Evolutionary conservation across 2,329 filamentous ascomycete species (phyloP).

Genomic region (Fonsecaea monophora): DNA sequence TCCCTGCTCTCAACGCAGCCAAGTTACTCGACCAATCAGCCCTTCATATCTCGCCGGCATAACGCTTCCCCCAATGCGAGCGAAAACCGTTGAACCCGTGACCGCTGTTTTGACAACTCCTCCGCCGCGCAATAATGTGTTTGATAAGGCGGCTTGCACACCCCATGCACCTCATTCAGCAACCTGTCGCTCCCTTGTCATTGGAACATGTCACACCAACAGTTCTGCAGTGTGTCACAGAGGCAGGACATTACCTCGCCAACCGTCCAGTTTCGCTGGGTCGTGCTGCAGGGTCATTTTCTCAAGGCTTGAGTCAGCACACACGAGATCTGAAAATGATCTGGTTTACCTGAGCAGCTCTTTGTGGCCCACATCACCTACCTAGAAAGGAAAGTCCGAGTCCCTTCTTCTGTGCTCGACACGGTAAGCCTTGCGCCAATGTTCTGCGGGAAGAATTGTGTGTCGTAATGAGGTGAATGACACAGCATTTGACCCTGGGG

Average conservation of each 20-base stretch:
- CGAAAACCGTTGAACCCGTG: background rate
- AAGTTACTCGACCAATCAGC: background rate
- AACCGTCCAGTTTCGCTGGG: background rate
- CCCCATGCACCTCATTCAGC: background rate
- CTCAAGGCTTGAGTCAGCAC: slow-evolving; percentile 1
- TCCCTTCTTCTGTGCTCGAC: background rate
- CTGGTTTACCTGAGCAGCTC: background rate
- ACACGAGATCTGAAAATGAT: background rate
- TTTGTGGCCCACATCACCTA: background rate
- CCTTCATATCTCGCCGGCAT: background rate
- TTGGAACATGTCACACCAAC: background rate
- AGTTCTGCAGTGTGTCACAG: background rate
- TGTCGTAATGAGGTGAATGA: background rate
- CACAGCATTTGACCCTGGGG: background rate
- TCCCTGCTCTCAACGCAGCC: background rate
- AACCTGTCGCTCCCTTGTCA: background rate
- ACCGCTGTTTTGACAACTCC: slow-evolving; percentile 1
- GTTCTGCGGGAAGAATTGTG: background rate
- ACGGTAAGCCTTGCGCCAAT: background rate
- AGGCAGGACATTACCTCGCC: background rate
- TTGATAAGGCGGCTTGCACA: background rate
- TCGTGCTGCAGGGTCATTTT: background rate
- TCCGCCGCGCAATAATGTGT: background rate
- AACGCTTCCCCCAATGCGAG: background rate
- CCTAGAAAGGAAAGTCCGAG: background rate